A percentile compares a stretch with the other conserved stretches of the same genome.
phyloP scores from a whole-genome alignment of 2,329 filamentous ascomycete genomes.

The Nigrospora osmanthi region DNA sequence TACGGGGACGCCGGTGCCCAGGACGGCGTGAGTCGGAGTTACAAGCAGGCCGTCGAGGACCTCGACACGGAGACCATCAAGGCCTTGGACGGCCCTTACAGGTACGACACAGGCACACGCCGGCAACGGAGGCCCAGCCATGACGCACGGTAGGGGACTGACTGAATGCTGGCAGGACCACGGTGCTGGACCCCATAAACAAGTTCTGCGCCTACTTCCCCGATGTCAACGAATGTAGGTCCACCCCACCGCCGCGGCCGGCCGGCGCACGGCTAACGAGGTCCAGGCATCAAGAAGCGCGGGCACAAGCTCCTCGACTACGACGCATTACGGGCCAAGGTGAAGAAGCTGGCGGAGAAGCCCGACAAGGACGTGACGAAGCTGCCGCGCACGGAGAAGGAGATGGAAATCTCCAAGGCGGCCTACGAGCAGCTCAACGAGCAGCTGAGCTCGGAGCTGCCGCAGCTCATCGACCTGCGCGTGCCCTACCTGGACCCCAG shows the following conservation, averaged over 20 bases:
- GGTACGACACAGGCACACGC: conserved; percentile 31
- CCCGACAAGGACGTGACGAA: conserved; percentile 98
- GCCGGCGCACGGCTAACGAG: conserved; percentile 8
- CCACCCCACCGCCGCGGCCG: neutral
- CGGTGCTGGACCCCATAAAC: conserved; percentile 90
- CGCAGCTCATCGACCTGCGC: conserved; percentile 91
- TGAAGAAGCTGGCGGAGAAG: conserved; percentile 96
- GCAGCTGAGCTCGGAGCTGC: conserved; percentile 85
- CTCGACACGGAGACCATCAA: conserved; percentile 98
- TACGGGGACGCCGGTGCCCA: conserved; percentile 93
- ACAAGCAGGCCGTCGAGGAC: conserved; percentile 97
- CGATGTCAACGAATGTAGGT: conserved; percentile 90
- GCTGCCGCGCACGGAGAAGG: conserved; percentile 90
- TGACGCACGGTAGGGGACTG: conserved; percentile 2
- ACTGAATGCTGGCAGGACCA: conserved; percentile 50
- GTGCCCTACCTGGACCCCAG: conserved; percentile 95
- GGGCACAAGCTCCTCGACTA: conserved; percentile 98
- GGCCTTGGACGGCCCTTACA: conserved; percentile 90
- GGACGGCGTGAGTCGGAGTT: conserved; percentile 91
- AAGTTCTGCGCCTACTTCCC: conserved; percentile 98
- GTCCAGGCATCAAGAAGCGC: conserved; percentile 87
- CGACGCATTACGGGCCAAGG: conserved; percentile 88
- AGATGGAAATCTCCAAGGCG: conserved; percentile 86
- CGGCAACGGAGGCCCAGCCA: no score
- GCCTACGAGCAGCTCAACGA: conserved; percentile 97